Percentiles rank a stretch among this genome's conserved stretches.
phyloP scores from a whole-genome alignment of 176 grass and related monocot genomes.

The Musa itinerans region DNA sequence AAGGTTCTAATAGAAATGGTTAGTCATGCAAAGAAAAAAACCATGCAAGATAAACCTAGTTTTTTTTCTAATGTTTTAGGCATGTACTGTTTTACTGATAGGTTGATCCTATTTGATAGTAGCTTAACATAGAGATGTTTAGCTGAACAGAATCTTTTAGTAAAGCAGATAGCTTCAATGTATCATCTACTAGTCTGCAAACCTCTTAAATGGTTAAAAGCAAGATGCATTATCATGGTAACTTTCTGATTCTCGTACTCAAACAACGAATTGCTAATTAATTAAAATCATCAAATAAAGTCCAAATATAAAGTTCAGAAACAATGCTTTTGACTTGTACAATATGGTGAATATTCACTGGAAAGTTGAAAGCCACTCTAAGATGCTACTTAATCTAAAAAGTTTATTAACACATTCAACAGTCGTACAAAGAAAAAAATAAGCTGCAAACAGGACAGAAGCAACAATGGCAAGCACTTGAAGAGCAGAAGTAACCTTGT shows the following conservation, averaged over 20 bases:
- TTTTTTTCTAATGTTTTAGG: conserved; percentile 2
- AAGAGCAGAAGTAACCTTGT: conserved; percentile 55
- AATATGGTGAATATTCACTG: not conserved
- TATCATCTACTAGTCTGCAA: too few species aligned
- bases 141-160: too few species aligned
- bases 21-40: too few species aligned
- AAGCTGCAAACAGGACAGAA: not conserved
- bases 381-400: not conserved
- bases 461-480: not conserved
- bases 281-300: not conserved
- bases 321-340: too few species aligned
- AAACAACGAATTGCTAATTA: not conserved
- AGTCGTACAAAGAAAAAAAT: not conserved
- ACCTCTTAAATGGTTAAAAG: too few species aligned
- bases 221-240: too few species aligned
- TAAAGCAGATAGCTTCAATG: too few species aligned
- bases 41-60: too few species aligned
- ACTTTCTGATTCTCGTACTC: too few species aligned
- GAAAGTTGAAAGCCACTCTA: not conserved
- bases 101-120: too few species aligned
- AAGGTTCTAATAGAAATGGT: not conserved
- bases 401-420: not conserved
- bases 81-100: not conserved
- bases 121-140: too few species aligned
- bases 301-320: not conserved